Evolutionary conservation across 108 stramenopile genomes (phyloP).

Genomic region (Pseudonitzschia multiseries): DNA sequence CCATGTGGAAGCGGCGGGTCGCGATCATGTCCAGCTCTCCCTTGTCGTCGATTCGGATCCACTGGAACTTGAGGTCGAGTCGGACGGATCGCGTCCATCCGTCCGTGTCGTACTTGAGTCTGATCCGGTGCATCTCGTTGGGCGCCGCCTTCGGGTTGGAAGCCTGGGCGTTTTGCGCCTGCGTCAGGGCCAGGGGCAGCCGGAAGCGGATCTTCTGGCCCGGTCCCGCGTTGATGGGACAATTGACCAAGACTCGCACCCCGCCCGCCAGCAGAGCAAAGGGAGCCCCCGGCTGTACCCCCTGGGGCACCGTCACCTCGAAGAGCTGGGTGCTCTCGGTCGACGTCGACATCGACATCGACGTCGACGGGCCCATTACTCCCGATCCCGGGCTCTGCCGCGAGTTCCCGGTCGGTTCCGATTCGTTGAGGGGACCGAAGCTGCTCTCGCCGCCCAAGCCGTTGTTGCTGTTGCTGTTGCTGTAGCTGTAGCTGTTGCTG

Average conservation of each 20-base stretch:
- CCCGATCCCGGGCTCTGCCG: slow-evolving; percentile 41
- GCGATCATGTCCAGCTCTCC: slow-evolving; percentile 25
- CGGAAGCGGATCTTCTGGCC: slow-evolving; percentile 90
- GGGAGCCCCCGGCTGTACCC: slow-evolving; percentile 80
- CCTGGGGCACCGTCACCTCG: slow-evolving; percentile 86
- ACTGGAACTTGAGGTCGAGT: slow-evolving; percentile 91
- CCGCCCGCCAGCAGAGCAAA: slow-evolving; percentile 88
- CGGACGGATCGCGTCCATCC: slow-evolving; percentile 87
- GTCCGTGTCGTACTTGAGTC: slow-evolving; percentile 70
- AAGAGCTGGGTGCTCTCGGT: slow-evolving; percentile 71
- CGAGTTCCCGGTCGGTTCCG: not conserved
- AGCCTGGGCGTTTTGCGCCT: not conserved
- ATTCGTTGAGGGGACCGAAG: too few relatives aligned
- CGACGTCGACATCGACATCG: too few relatives aligned
- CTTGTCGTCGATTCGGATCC: slow-evolving; percentile 75
- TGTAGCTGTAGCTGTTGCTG: not conserved
- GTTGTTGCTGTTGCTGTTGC: not conserved
- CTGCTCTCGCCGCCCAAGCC: not conserved
- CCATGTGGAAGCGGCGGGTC: slow-evolving; percentile 56
- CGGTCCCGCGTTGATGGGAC: slow-evolving; percentile 82
- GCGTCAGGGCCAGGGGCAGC: slow-evolving; percentile 59
- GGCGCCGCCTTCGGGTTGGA: not conserved
- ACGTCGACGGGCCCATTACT: too few relatives aligned
- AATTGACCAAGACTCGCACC: slow-evolving; percentile 89
- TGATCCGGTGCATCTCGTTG: slow-evolving; percentile 21